Conservation (phyloP, 202 grass and related monocot species). For the Carex arenaria region DNA sequence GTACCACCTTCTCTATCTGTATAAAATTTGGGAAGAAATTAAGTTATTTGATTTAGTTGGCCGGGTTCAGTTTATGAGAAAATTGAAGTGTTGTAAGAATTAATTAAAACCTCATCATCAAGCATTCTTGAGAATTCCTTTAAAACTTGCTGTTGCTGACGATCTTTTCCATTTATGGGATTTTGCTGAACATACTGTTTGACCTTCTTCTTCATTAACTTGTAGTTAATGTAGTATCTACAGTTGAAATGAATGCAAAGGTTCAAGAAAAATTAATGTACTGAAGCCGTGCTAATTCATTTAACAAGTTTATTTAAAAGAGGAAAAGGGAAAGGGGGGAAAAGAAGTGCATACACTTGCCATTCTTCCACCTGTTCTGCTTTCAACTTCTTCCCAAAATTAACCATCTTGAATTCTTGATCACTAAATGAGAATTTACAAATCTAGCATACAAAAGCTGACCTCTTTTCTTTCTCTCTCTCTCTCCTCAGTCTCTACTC, state of each 20-base stretch:
- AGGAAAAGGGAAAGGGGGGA: slow-evolving; percentile 15
- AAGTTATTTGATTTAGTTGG: not conserved
- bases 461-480: not conserved
- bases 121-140: slow-evolving; percentile 91
- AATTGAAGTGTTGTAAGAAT: not conserved
- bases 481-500: too few species aligned
- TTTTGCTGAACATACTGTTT: slow-evolving; percentile 83
- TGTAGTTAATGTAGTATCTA: slow-evolving; percentile 97
- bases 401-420: slow-evolving; percentile 74
- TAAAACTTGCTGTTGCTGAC: slow-evolving; percentile 50
- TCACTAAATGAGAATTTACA: not conserved
- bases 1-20: slow-evolving; percentile 89
- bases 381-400: slow-evolving; percentile 79
- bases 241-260: slow-evolving; percentile 20
- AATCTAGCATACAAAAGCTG: not conserved
- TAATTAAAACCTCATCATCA: slow-evolving; percentile 56
- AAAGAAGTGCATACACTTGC: slow-evolving; percentile 49
- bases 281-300: not conserved
- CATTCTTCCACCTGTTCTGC: slow-evolving; percentile 76
- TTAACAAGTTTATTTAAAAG: not conserved
- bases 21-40: slow-evolving; percentile 7
- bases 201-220: slow-evolving; percentile 94
- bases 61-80: not conserved
- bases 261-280: not conserved
- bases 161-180: slow-evolving; percentile 47